Conservation (phyloP, 129 eudicot species). For the Gnaphalium uliginosum region DNA sequence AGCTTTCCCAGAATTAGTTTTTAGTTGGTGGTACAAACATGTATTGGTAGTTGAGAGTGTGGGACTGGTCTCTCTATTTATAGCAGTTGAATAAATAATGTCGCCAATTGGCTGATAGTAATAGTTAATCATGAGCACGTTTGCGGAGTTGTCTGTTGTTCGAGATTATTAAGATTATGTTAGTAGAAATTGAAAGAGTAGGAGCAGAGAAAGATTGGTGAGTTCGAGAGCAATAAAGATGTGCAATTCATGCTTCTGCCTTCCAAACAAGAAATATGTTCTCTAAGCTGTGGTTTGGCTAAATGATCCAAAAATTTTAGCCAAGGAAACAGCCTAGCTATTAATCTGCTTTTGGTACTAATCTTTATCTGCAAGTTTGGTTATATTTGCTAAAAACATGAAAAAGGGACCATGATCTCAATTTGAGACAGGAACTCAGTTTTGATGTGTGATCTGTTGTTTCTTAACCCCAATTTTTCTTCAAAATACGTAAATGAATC, state of each 20-base stretch:
- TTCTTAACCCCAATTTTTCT: too few relatives aligned
- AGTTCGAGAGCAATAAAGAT: background rate
- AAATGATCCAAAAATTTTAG: too few relatives aligned
- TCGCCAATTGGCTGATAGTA: background rate
- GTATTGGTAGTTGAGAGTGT: background rate
- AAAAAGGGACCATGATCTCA: too few relatives aligned
- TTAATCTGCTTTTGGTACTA: too few relatives aligned
- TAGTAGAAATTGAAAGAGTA: background rate
- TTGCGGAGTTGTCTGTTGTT: slow-evolving; percentile 8
- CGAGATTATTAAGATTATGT: background rate
- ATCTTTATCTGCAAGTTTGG: too few relatives aligned
- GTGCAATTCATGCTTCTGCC: background rate
- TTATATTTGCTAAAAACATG: too few relatives aligned
- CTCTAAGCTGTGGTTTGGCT: background rate
- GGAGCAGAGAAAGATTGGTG: background rate
- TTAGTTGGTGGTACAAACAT: slow-evolving; percentile 7
- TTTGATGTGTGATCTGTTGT: too few relatives aligned
- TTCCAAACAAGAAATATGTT: background rate
- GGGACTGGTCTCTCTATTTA: background rate
- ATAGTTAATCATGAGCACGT: background rate
- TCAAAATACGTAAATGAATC: too few relatives aligned
- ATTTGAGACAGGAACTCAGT: too few relatives aligned
- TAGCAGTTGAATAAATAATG: slow-evolving; percentile 8
- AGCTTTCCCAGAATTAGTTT: slow-evolving; percentile 66
- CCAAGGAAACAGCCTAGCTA: too few relatives aligned